Evolutionary conservation across 352 stramenopile species (phyloP), one percentile per base, ranked within the genome.

Genomic region (Pythium rishiriense): DNA sequence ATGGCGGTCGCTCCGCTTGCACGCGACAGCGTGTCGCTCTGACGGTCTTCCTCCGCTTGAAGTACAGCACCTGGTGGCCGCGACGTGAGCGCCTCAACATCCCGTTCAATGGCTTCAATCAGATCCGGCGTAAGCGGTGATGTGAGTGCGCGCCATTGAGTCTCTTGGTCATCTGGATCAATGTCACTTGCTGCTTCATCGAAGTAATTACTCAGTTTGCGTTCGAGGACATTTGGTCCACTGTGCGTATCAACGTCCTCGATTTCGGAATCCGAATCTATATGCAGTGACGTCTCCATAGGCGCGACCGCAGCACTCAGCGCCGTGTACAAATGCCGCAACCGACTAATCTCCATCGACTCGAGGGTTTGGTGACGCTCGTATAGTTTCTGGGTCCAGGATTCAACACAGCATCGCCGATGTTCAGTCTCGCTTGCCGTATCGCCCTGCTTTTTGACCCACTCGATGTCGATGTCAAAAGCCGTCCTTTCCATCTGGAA

Each of bases 171-270:
- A 17, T 46, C 33, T 17, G 31, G 25, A 50, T 51, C 3, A 12
- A 22, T 21, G 14, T 54, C 19, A 17, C 37, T 29, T 1, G 47
- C 43, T 39, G 6, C 31, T 35, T 87, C 70, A 9, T 90, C 78
- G 69, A 94, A 93, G 63, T 94, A 94, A 15, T 63, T 66, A 7
- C 75, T 66, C 12, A 94, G 66, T 28, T 79, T 83, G 4, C 68
- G 49, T 51, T 91, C 80, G 1, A 73, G 43, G 1, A 62, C 25
- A 3, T 52, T 11, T 4, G n/a, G 10, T 31, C 41, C 17, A 28
- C 45, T 22, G 54, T 67, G 63, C 14, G 47, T 33, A 9, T 75
- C 39, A 11, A 78, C 64, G 1, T 69, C 56, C 1, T 72, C 37
- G 17, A 66, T 67, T 0, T 54, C 50, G 22, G 39, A 10, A 46